Evolutionary conservation across 2,329 filamentous ascomycete genomes (phyloP).

Genomic region (Hypoxylon sp.): DNA sequence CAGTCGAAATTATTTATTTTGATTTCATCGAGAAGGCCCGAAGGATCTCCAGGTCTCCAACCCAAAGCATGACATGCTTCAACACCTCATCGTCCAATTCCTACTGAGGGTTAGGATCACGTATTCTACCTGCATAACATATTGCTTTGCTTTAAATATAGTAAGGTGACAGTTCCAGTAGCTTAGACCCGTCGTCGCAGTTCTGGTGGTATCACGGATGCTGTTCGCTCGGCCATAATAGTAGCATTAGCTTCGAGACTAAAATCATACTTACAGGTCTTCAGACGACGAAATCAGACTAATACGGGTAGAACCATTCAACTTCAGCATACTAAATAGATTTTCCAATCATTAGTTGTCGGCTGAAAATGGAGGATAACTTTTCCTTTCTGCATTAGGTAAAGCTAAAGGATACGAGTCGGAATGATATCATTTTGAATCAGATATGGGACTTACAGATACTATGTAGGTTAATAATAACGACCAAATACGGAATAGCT

Average conservation of each 20-base stretch:
- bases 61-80: slow-evolving; percentile 1
- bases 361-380: background rate
- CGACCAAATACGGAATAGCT: background rate
- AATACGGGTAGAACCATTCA: background rate
- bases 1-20: slow-evolving; percentile 2
- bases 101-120: background rate
- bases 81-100: background rate
- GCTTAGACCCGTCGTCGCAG: background rate
- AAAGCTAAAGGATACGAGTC: background rate
- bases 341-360: background rate
- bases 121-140: background rate
- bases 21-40: slow-evolving; percentile 20
- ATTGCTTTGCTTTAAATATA: background rate
- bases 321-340: background rate
- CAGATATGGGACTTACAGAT: background rate
- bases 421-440: background rate
- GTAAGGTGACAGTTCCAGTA: background rate
- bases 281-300: background rate
- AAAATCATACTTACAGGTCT: background rate
- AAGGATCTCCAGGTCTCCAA: slow-evolving; percentile 10
- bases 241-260: too few species aligned
- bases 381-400: background rate
- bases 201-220: background rate
- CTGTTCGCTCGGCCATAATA: background rate
- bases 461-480: background rate